These are phyloP conservation scores for Nematodospora anomalae DNA, from an alignment of 1,139 yeast genomes.

Conservation along the genomic window DNA sequence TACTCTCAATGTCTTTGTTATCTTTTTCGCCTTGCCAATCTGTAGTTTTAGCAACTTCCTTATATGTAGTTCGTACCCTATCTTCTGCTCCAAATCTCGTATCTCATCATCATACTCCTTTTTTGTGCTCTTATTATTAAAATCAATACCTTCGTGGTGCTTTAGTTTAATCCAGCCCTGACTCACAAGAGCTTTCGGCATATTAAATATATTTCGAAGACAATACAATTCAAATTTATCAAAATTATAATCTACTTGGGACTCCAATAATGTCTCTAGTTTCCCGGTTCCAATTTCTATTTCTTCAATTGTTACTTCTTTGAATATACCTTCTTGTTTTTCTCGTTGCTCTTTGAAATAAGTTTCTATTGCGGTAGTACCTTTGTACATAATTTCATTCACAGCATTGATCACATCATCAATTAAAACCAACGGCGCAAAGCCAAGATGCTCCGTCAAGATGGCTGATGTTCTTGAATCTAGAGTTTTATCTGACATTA, in stretches of 20 bases:
- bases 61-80: slow-evolving; percentile 46
- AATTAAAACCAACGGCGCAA: slow-evolving; percentile 79
- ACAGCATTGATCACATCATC: slow-evolving; percentile 91
- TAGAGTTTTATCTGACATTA: not conserved
- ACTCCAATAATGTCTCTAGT: slow-evolving; percentile 74
- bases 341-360: slow-evolving; percentile 45
- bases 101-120: slow-evolving; percentile 38
- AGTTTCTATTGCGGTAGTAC: slow-evolving; percentile 77
- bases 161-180: slow-evolving; percentile 66
- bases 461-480: slow-evolving; percentile 14
- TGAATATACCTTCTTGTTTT: slow-evolving; percentile 22
- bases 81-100: slow-evolving; percentile 35
- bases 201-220: slow-evolving; percentile 68
- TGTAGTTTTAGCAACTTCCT: slow-evolving; percentile 45
- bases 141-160: slow-evolving; percentile 63
- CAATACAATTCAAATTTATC: slow-evolving; percentile 86
- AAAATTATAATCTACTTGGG: slow-evolving; percentile 78
- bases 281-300: slow-evolving; percentile 77
- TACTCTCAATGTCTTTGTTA: slow-evolving; percentile 33
- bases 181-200: slow-evolving; percentile 68
- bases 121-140: slow-evolving; percentile 20
- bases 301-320: slow-evolving; percentile 40
- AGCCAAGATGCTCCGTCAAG: slow-evolving; percentile 84
- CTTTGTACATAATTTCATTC: slow-evolving; percentile 79
- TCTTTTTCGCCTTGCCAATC: slow-evolving; percentile 35